A percentile compares a stretch with the other conserved stretches of the same genome.
These are phyloP conservation scores for Boletus reticulatus DNA, from an alignment of 768 basidiomycete species.

Conservation along the genomic window DNA sequence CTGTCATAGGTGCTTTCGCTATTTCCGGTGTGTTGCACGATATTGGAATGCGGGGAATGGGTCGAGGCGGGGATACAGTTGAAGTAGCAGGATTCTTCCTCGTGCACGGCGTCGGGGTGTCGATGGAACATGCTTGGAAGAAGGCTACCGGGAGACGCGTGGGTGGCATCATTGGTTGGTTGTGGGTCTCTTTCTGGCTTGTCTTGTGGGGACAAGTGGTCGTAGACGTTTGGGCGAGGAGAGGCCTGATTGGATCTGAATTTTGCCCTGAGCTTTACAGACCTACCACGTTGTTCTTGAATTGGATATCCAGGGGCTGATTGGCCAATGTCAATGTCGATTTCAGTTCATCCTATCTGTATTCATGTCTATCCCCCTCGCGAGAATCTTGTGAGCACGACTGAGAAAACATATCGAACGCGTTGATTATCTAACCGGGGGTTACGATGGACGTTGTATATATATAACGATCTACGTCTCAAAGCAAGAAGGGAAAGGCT, in stretches of 20 bases:
- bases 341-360: background rate
- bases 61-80: slow-evolving; percentile 45
- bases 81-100: slow-evolving; percentile 52
- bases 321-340: background rate
- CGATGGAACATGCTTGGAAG: slow-evolving; percentile 50
- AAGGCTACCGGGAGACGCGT: slow-evolving; percentile 43
- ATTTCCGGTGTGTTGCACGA: slow-evolving; percentile 62
- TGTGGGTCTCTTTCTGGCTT: slow-evolving; percentile 53
- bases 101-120: slow-evolving; percentile 50
- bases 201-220: slow-evolving; percentile 46
- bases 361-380: too few species aligned
- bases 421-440: too few species aligned
- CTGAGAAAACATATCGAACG: too few species aligned
- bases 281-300: slow-evolving; percentile 15
- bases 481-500: too few species aligned
- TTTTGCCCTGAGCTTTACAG: slow-evolving; percentile 16
- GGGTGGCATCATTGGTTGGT: slow-evolving; percentile 44
- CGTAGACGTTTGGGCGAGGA: slow-evolving; percentile 40
- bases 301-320: slow-evolving; percentile 2
- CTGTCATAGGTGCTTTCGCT: slow-evolving; percentile 56
- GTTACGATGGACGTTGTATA: too few species aligned
- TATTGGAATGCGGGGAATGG: slow-evolving; percentile 57
- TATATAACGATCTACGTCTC: too few species aligned
- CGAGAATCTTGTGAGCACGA: too few species aligned
- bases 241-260: slow-evolving; percentile 18